A percentile compares a stretch with the other conserved stretches of the same genome.
Conservation (phyloP, 73 alveolate species). For the Effrenium voratum region DNA sequence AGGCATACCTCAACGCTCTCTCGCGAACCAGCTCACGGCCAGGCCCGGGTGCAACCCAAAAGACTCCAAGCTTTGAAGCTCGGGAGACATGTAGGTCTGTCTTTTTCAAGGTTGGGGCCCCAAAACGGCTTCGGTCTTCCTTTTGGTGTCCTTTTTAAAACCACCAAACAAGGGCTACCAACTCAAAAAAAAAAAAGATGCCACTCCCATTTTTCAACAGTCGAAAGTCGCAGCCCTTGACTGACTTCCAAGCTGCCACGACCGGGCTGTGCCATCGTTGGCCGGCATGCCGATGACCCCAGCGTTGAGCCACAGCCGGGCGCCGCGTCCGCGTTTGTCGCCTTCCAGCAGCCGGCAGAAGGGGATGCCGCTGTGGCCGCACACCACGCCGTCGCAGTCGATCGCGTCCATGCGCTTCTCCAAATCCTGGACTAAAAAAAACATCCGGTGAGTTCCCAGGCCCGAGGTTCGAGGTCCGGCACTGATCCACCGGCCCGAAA, state of each 20-base stretch:
- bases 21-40: too few species aligned
- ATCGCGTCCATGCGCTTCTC: too few species aligned
- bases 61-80: not conserved
- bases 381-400: too few species aligned
- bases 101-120: not conserved
- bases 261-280: conserved; percentile 5
- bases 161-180: not conserved
- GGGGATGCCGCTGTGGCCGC: conserved; percentile 34
- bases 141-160: not conserved
- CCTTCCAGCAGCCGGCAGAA: not conserved
- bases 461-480: too few species aligned
- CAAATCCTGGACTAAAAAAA: too few species aligned
- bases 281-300: conserved; percentile 37
- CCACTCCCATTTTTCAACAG: not conserved
- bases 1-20: too few species aligned
- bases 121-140: not conserved
- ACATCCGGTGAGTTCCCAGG: too few species aligned
- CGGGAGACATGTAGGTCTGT: not conserved
- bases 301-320: not conserved
- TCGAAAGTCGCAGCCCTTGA: not conserved
- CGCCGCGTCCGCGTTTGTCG: not conserved
- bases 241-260: not conserved
- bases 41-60: too few species aligned
- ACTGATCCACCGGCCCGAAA: too few species aligned
- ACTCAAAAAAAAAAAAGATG: not conserved